Conservation (phyloP, 805 yeast species). For the Schwanniomyces yamadae region DNA sequence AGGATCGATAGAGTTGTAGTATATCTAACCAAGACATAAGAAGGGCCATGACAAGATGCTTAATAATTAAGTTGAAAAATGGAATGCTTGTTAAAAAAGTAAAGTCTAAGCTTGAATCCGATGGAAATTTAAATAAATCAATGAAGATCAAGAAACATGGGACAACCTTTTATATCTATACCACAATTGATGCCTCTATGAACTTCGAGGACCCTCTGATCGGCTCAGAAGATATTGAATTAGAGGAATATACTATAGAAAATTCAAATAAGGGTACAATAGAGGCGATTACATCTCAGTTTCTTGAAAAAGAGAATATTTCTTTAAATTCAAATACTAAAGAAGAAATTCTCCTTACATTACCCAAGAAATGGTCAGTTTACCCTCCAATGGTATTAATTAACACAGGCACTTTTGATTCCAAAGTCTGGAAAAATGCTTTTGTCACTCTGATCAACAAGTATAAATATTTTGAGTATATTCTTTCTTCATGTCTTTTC, state of each 20-base stretch:
- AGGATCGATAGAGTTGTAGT: neutral
- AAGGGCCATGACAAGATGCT: slow-evolving; percentile 1
- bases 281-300: too few relatives aligned
- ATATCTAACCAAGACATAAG: neutral
- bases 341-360: neutral
- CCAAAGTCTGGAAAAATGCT: slow-evolving; percentile 28
- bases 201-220: too few relatives aligned
- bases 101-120: slow-evolving; percentile 18
- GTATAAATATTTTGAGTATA: slow-evolving; percentile 13
- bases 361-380: slow-evolving; percentile 58
- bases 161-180: slow-evolving; percentile 12
- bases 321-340: neutral
- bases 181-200: too few relatives aligned
- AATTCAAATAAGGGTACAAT: too few relatives aligned
- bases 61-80: slow-evolving; percentile 10
- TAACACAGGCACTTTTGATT: slow-evolving; percentile 47
- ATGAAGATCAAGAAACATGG: slow-evolving; percentile 15
- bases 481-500: slow-evolving; percentile 17
- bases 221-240: too few relatives aligned
- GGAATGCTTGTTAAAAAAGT: slow-evolving; percentile 16
- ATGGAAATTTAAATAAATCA: slow-evolving; percentile 13
- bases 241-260: neutral
- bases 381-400: slow-evolving; percentile 70
- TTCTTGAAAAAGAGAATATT: neutral
- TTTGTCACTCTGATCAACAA: slow-evolving; percentile 5